Conservation (phyloP, 2,329 filamentous ascomycete species). For the Trichoderma gracile region DNA sequence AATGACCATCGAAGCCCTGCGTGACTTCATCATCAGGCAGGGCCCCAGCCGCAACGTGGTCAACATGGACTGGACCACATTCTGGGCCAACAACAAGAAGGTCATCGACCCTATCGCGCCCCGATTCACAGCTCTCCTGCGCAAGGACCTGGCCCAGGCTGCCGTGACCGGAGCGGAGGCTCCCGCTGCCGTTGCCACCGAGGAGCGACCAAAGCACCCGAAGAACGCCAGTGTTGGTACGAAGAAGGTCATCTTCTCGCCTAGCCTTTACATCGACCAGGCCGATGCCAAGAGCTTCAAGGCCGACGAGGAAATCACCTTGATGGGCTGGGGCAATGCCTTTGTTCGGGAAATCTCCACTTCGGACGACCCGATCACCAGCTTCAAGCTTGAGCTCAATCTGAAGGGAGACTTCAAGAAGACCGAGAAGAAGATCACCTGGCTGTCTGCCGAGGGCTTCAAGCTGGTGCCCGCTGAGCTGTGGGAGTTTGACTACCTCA, state of each 20-base stretch:
- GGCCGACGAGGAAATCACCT: slow-evolving; percentile 84
- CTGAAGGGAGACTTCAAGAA: slow-evolving; percentile 91
- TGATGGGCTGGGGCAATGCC: slow-evolving; percentile 96
- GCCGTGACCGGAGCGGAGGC: slow-evolving; percentile 68
- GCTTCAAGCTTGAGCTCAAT: slow-evolving; percentile 81
- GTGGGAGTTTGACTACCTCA: slow-evolving; percentile 92
- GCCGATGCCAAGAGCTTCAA: slow-evolving; percentile 80
- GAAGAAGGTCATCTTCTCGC: slow-evolving; percentile 82
- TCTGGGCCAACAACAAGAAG: slow-evolving; percentile 77
- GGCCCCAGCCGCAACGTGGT: slow-evolving; percentile 82
- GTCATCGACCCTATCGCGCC: slow-evolving; percentile 76
- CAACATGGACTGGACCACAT: slow-evolving; percentile 77
- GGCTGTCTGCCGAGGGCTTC: slow-evolving; percentile 76
- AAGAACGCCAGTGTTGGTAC: slow-evolving; percentile 84
- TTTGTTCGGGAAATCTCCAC: slow-evolving; percentile 67
- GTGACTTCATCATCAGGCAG: slow-evolving; percentile 83
- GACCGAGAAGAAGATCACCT: slow-evolving; percentile 95
- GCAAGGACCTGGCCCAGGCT: slow-evolving; percentile 70
- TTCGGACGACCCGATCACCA: slow-evolving; percentile 60
- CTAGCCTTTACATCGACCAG: slow-evolving; percentile 79
- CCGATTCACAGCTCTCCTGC: slow-evolving; percentile 70
- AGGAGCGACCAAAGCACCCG: slow-evolving; percentile 81
- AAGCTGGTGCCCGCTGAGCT: slow-evolving; percentile 79
- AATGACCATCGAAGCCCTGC: slow-evolving; percentile 75
- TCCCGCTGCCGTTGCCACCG: slow-evolving; percentile 60